phyloP scores from a whole-genome alignment of 352 stramenopile genomes.

The Aphanomyces cochlioides region DNA sequence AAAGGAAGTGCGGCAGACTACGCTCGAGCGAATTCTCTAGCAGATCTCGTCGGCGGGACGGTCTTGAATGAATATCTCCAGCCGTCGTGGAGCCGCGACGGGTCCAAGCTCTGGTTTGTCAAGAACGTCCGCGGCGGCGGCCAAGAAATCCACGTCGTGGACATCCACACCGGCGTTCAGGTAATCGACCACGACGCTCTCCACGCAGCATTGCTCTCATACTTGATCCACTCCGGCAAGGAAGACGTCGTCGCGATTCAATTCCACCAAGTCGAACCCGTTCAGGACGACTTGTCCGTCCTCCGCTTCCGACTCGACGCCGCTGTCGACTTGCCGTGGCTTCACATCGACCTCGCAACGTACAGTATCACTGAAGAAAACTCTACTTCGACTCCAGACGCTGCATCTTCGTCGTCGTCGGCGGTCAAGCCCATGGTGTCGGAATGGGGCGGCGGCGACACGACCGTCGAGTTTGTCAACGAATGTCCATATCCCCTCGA shows the following conservation, averaged over 20 bases:
- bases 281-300: background rate
- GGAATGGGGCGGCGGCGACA: conserved; percentile 1
- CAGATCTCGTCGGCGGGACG: background rate
- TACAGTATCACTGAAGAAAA: background rate
- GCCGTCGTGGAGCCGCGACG: background rate
- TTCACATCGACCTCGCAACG: background rate
- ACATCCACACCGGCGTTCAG: background rate
- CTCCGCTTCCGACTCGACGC: background rate
- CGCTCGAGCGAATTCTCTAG: background rate
- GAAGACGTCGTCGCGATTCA: background rate
- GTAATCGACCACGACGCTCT: background rate
- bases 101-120: conserved; percentile 13
- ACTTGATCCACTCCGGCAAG: background rate
- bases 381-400: background rate
- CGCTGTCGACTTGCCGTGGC: background rate
- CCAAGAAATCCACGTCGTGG: conserved; percentile 10
- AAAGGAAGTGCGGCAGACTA: conserved; percentile 11
- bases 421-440: background rate
- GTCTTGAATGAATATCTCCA: conserved; percentile 17
- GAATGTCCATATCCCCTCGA: background rate
- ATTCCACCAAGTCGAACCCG: background rate
- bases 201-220: background rate
- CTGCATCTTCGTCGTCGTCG: background rate
- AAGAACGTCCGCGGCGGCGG: background rate
- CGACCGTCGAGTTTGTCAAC: conserved; percentile 2